Evolutionary conservation across 768 basidiomycete species (phyloP), one percentile per base, ranked within the genome.

Genomic region (Nidularia pulvinata): DNA sequence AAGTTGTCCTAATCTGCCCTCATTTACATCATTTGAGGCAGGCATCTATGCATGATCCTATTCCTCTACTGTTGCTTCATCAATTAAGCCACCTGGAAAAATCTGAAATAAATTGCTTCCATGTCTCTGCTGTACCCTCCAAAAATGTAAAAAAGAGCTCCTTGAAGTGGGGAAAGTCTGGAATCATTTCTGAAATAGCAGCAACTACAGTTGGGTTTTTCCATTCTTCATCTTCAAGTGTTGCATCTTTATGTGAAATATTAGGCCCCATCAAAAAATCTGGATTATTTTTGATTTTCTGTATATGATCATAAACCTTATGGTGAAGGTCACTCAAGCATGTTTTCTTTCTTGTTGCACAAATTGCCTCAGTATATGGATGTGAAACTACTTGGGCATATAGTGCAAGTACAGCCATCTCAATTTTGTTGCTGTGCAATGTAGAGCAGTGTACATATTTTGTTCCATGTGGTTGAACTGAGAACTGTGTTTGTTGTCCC

Each of bases 401-500:
- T 2, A 69, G 47, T 0, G 62, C 57, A 9, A 73, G 54, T 0
- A 62, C 60, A 48, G 55, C 55, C 13, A 74, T 55, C 46, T 72
- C 68, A 65, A 65, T 7, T 64, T 50, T 16, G 70, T 72, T 1
- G 65, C 49, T 3, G 54, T 36, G 52, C 65, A 59, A 1, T 62
- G 46, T 1, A 72, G 52, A 3, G 55, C 68, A 11, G 53, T 44
- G 6, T 22, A 52, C 4, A 73, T 14, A 52, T 75, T 75, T 4
- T 54, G 13, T 56, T 78, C 74, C 46, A 78, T 65, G 44, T 78
- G 62, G 11, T 58, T 77, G 33, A 67, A 60, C 0, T 14, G 37
- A 3, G 53, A 54, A 0, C 56, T 61, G 4, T 54, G 55, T 53
- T 78, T 75, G 42, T 60, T 64, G 56, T 69, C 59, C 1, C 59